Conservation (phyloP, 805 yeast species). For the Barnettozyma botsteinii region DNA sequence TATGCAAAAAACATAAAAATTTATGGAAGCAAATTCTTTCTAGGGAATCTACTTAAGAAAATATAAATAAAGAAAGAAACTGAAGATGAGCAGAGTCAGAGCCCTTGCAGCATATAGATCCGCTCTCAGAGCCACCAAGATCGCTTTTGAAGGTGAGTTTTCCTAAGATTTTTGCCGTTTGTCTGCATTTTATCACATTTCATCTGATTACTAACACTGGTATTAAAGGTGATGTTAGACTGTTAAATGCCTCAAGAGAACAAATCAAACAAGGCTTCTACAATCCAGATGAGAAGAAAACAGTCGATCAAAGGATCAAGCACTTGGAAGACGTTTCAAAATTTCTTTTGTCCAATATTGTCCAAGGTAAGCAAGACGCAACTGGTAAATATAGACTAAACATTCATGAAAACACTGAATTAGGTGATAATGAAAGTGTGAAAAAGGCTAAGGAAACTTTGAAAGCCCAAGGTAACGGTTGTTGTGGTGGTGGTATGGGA, state of each 20-base stretch:
- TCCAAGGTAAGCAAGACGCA: slow-evolving; percentile 61
- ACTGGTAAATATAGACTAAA: slow-evolving; percentile 49
- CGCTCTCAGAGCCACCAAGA: slow-evolving; percentile 58
- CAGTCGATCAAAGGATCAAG: slow-evolving; percentile 44
- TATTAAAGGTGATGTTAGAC: slow-evolving; percentile 29
- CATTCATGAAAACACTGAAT: slow-evolving; percentile 76
- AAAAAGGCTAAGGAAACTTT: slow-evolving; percentile 44
- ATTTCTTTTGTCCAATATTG: slow-evolving; percentile 70
- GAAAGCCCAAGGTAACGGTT: slow-evolving; percentile 49
- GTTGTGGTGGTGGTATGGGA: slow-evolving; percentile 45
- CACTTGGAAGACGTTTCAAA: slow-evolving; percentile 64
- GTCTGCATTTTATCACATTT: too few relatives aligned
- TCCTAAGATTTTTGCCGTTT: too few relatives aligned
- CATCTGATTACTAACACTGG: slow-evolving; percentile 15
- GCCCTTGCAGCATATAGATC: slow-evolving; percentile 55
- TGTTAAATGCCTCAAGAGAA: slow-evolving; percentile 53
- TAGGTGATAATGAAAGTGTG: slow-evolving; percentile 84
- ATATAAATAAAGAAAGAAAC: too few relatives aligned
- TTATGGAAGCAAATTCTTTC: too few relatives aligned
- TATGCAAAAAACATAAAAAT: too few relatives aligned
- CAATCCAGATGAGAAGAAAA: slow-evolving; percentile 42
- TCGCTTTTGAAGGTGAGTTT: slow-evolving; percentile 45
- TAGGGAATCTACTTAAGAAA: too few relatives aligned
- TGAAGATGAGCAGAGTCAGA: slow-evolving; percentile 11
- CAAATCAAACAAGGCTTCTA: slow-evolving; percentile 53